phyloP scores from a whole-genome alignment of 106 monocot genomes.

The Apostasia shenzhenica region DNA sequence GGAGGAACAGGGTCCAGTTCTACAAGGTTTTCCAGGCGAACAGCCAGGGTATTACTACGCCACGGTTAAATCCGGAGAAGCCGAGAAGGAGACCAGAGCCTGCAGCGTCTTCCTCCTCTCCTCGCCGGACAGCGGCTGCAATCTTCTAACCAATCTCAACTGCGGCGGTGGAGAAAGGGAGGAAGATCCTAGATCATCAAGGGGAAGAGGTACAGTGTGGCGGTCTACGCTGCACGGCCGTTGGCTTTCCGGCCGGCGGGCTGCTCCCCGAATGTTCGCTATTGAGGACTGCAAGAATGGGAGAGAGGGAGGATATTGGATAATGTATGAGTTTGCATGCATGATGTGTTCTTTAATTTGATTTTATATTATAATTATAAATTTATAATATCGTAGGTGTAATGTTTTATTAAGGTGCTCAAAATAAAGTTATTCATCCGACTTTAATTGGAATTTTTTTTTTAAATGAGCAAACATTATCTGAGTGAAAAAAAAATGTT shows the following conservation, averaged over 20 bases:
- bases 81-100: slow-evolving; percentile 10
- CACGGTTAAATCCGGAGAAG: slow-evolving; percentile 9
- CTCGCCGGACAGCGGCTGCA: slow-evolving; percentile 37
- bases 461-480: too few relatives aligned
- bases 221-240: slow-evolving; percentile 18
- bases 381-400: too few relatives aligned
- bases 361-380: too few relatives aligned
- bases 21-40: slow-evolving; percentile 26
- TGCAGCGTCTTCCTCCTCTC: slow-evolving; percentile 39
- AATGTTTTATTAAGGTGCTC: too few relatives aligned
- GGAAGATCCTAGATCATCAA: slow-evolving; percentile 13
- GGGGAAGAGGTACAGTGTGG: neutral
- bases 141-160: slow-evolving; percentile 50
- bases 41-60: slow-evolving; percentile 42
- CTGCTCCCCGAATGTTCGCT: neutral
- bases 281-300: neutral
- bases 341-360: too few relatives aligned
- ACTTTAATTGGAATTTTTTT: too few relatives aligned
- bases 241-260: slow-evolving; percentile 2
- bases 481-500: too few relatives aligned
- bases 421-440: too few relatives aligned
- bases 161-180: slow-evolving; percentile 24
- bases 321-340: too few relatives aligned
- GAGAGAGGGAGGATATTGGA: too few relatives aligned
- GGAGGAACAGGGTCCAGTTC: slow-evolving; percentile 27